Base-by-base conservation (phyloP, 2,329 filamentous ascomycete species). In the Zopfia rhizophila region DNA sequence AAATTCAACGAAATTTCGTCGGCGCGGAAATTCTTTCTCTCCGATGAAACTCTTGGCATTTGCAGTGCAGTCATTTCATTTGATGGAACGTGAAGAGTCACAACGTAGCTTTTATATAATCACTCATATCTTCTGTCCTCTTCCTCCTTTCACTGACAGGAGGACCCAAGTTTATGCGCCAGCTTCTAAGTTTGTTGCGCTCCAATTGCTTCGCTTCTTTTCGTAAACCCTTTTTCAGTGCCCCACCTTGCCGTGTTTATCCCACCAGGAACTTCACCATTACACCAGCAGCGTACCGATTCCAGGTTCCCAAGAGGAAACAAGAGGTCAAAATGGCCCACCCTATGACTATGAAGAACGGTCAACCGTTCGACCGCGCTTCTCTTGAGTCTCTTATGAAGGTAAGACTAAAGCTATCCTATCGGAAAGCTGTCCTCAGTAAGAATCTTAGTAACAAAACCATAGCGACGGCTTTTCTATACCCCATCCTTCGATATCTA, bases 401-500 rank as follows among this genome's bases (percentile, higher is more conserved):
- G 59, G 88, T 92, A 58, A 89, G 91, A 73, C 81, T 93, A 11
- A n/a, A 42, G n/a, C 39, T 19, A 28, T 14, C 4, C 8, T 25
- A n/a, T 21, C 11, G 3, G 22, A 14, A 11, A 23, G 45, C 18
- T 22, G 8, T 18, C n/a, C 13, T 5, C 11, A 11, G 38, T 17
- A 11, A 36, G 55, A 60, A 52, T 63, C 59, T 57, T 50, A 58
- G 53, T 68, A 42, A 69, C 53, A 48, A 13, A n/a, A 31, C 17
- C 23, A 29, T 53, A 70, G 65, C 68, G 69, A 30, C 67, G 67
- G n/a, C 62, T 72, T 47, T 97, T 97, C 81, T 96, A 94, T 77
- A 96, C 92, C 54, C 92, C 92, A 41, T 87, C 91, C 43, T 97
- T 97, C 74, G 94, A 97, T 42, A 93, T 96, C 65, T 97, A 97